These are phyloP conservation scores for Candolleomyces efflorescens DNA, from an alignment of 768 basidiomycete species.

Conservation along the genomic window DNA sequence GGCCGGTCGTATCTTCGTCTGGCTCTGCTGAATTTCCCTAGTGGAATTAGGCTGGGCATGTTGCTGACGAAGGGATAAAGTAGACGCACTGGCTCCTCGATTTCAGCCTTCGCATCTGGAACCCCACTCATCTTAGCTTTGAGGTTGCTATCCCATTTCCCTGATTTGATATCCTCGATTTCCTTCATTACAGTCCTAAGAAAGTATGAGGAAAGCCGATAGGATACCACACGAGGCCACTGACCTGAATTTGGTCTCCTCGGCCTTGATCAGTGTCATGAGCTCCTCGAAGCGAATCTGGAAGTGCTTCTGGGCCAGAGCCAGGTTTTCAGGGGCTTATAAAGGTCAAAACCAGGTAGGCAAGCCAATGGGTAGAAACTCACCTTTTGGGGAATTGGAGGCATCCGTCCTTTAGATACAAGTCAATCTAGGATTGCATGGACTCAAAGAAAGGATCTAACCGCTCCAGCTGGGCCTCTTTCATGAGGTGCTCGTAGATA, in stretches of 20 bases:
- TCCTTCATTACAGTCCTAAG: slow-evolving; percentile 62
- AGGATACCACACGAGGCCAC: slow-evolving; percentile 10
- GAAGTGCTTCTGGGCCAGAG: slow-evolving; percentile 76
- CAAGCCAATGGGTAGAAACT: slow-evolving; percentile 9
- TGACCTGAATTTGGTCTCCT: slow-evolving; percentile 80
- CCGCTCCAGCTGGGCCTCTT: slow-evolving; percentile 62
- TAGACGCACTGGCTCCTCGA: slow-evolving; percentile 6
- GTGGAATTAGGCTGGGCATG: too few relatives aligned
- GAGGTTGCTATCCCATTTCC: slow-evolving; percentile 57
- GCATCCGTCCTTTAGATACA: slow-evolving; percentile 41
- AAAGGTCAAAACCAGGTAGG: slow-evolving; percentile 5
- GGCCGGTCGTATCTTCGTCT: slow-evolving; percentile 7
- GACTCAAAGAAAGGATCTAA: slow-evolving; percentile 29
- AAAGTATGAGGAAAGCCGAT: not conserved
- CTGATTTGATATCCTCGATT: slow-evolving; percentile 71
- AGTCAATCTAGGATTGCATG: slow-evolving; percentile 4
- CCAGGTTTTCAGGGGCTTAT: slow-evolving; percentile 59
- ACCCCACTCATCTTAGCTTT: slow-evolving; percentile 7
- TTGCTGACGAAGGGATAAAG: too few relatives aligned
- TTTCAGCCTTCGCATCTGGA: slow-evolving; percentile 8
- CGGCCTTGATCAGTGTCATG: slow-evolving; percentile 59
- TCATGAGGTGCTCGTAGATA: slow-evolving; percentile 66
- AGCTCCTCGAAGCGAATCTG: slow-evolving; percentile 66
- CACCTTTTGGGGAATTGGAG: slow-evolving; percentile 52
- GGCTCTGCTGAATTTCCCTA: too few relatives aligned